Conservation (phyloP, 768 basidiomycete species). For the Boletus rex-veris region DNA sequence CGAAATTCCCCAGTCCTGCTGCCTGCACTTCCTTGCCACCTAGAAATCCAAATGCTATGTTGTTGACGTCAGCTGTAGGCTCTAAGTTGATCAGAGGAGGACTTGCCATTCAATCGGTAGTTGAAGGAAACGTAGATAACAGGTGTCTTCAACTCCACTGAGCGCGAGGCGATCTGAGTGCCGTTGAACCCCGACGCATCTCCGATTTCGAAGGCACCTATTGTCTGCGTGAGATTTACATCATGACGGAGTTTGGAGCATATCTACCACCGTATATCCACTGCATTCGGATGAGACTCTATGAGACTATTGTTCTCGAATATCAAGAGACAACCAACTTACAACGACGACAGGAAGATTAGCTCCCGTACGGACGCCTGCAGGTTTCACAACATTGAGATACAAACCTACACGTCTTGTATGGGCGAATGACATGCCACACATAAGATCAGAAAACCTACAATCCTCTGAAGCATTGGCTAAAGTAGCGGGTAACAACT, state of each 20-base stretch:
- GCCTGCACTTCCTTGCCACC: conserved; percentile 14
- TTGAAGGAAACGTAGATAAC: not conserved
- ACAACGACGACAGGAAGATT: conserved; percentile 26
- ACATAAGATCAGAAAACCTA: not conserved
- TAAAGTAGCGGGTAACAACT: not conserved
- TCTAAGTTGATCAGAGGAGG: not conserved
- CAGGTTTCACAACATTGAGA: conserved; percentile 12
- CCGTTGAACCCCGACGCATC: conserved; percentile 13
- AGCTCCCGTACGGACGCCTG: not conserved
- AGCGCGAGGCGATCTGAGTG: conserved; percentile 17
- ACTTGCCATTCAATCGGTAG: conserved; percentile 14
- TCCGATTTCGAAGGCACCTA: conserved; percentile 12
- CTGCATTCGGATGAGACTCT: not conserved
- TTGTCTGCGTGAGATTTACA: not conserved
- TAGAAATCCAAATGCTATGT: conserved; percentile 29
- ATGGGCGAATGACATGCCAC: not conserved
- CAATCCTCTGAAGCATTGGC: conserved; percentile 17
- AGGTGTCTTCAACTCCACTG: not conserved
- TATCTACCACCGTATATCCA: not conserved
- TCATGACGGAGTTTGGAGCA: no score
- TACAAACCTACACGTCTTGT: conserved; percentile 20
- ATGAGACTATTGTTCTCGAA: not conserved
- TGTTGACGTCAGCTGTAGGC: not conserved
- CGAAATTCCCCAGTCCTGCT: not conserved
- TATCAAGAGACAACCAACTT: not conserved